phyloP scores from a whole-genome alignment of 208 protist species.

The Strigomonas galati region DNA sequence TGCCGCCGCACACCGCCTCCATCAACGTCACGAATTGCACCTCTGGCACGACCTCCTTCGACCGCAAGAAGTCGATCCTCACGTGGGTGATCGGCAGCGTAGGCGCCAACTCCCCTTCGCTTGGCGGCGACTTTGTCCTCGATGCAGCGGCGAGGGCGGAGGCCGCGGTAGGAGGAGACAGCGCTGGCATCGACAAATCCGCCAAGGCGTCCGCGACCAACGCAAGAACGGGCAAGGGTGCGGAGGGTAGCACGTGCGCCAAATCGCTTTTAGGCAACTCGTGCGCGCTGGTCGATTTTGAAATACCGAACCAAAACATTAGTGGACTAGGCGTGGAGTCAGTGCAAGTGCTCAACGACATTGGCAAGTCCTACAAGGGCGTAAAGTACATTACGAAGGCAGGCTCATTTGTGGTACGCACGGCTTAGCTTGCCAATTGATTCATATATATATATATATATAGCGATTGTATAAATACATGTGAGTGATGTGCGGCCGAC shows the following conservation, averaged over 20 bases:
- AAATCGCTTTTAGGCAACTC: constrained; percentile 7
- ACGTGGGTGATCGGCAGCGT: constrained; percentile 82
- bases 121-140: constrained; percentile 72
- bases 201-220: background rate
- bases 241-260: background rate
- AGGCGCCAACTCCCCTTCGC: constrained; percentile 43
- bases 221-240: background rate
- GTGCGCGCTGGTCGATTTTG: constrained; percentile 60
- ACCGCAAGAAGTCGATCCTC: constrained; percentile 50
- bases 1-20: constrained; percentile 51
- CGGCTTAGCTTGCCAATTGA: background rate
- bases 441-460: background rate
- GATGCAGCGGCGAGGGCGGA: background rate
- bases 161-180: background rate
- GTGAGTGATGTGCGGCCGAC: no score
- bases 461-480: no score
- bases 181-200: background rate
- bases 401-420: constrained; percentile 80
- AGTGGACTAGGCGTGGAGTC: constrained; percentile 75
- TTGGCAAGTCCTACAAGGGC: constrained; percentile 83
- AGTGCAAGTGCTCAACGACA: constrained; percentile 79
- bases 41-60: constrained; percentile 70
- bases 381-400: constrained; percentile 79
- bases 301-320: constrained; percentile 64
- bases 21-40: constrained; percentile 65